Percentiles rank a stretch among this genome's conserved stretches.
Conservation (phyloP, 352 stramenopile species). For the Globisporangium apiculatum region DNA sequence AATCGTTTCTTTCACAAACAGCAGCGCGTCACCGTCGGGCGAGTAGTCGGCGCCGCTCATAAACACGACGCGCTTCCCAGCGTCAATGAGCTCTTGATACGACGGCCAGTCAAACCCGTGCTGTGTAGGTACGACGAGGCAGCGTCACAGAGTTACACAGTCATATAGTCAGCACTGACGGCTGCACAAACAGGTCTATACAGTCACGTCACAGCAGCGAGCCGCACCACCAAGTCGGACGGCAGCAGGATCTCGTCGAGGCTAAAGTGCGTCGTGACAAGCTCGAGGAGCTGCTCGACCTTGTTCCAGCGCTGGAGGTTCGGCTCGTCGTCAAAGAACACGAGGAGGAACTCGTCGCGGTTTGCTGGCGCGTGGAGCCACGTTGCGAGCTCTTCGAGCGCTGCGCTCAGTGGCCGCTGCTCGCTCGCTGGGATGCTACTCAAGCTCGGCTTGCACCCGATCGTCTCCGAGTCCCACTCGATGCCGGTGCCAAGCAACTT, state of each 20-base stretch:
- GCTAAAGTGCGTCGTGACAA: conserved; percentile 56
- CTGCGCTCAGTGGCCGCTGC: conserved; percentile 37
- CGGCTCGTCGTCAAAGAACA: conserved; percentile 81
- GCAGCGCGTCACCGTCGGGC: conserved; percentile 41
- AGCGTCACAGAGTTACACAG: too few relatives aligned
- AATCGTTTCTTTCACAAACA: conserved; percentile 73
- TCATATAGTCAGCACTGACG: background rate
- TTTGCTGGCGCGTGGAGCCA: conserved; percentile 56
- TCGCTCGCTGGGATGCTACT: conserved; percentile 58
- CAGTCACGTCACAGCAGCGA: background rate
- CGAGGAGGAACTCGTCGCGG: conserved; percentile 63
- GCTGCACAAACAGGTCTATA: background rate
- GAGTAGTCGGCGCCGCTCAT: conserved; percentile 75
- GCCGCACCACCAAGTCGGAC: conserved; percentile 44
- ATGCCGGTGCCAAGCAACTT: conserved; percentile 48
- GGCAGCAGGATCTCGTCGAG: conserved; percentile 59
- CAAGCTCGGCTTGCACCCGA: conserved; percentile 61
- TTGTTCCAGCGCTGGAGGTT: conserved; percentile 80
- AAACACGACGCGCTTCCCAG: conserved; percentile 70
- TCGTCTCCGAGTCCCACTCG: conserved; percentile 62
- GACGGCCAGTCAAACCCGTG: conserved; percentile 45
- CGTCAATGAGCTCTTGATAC: conserved; percentile 50
- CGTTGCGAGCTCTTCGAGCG: conserved; percentile 38
- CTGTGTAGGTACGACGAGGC: conserved; percentile 11
- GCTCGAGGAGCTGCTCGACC: conserved; percentile 48